phyloP scores from a whole-genome alignment of 2,329 filamentous ascomycete species.

The Penicillium sp. region DNA sequence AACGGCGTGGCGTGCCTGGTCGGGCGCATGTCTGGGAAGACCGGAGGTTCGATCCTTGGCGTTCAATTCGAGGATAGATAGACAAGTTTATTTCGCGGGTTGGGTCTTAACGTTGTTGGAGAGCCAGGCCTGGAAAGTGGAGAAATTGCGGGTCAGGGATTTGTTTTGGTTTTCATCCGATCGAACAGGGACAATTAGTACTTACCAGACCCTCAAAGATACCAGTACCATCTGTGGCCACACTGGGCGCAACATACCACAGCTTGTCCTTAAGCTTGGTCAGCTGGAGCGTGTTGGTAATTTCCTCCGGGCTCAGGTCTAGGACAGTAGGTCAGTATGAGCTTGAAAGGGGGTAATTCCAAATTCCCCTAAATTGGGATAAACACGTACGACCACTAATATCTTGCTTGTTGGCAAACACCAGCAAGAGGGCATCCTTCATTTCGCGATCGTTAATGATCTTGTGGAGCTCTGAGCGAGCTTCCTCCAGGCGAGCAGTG shows the following conservation, averaged over 20 bases:
- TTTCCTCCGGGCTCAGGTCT: slow-evolving; percentile 79
- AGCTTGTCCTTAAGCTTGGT: slow-evolving; percentile 78
- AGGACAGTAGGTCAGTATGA: slow-evolving; percentile 16
- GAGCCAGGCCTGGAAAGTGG: slow-evolving; percentile 62
- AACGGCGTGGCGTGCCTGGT: background rate
- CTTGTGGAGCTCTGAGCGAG: slow-evolving; percentile 87
- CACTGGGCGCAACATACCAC: slow-evolving; percentile 83
- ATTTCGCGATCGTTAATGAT: slow-evolving; percentile 98
- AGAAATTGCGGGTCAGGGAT: slow-evolving; percentile 17
- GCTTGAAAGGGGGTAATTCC: background rate
- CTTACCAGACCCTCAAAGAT: slow-evolving; percentile 74
- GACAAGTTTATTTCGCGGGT: slow-evolving; percentile 38
- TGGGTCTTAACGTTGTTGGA: slow-evolving; percentile 76
- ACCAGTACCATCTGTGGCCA: slow-evolving; percentile 78
- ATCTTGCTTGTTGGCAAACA: slow-evolving; percentile 99
- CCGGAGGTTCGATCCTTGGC: slow-evolving; percentile 1
- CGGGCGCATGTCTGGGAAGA: background rate
- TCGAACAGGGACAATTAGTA: slow-evolving; percentile 9
- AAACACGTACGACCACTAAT: slow-evolving; percentile 68
- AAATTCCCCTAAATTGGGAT: background rate
- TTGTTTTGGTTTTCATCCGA: slow-evolving; percentile 6
- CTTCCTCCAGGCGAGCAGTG: slow-evolving; percentile 87
- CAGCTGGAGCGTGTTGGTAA: slow-evolving; percentile 75
- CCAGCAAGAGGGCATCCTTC: slow-evolving; percentile 88
- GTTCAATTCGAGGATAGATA: background rate